Evolutionary conservation across 2,329 filamentous ascomycete species (phyloP).

Genomic region (Talaromyces sp.): DNA sequence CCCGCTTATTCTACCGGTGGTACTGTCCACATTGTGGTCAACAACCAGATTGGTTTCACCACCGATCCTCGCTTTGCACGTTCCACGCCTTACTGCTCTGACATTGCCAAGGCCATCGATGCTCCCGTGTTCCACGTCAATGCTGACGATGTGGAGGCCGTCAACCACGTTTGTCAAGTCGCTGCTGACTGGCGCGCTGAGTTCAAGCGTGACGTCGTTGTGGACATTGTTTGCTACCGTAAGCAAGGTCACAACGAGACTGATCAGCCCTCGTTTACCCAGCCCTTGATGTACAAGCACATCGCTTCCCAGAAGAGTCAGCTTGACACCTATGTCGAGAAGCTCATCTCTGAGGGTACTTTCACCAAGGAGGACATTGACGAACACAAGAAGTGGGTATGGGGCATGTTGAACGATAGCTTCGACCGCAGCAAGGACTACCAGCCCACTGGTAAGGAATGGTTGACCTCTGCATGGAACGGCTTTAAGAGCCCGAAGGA

Average conservation of each 20-base stretch:
- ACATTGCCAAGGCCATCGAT: conserved; percentile 98
- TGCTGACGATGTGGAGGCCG: conserved; percentile 93
- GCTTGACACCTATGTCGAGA: conserved; percentile 85
- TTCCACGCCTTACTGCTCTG: conserved; percentile 97
- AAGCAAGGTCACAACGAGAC: conserved; percentile 99
- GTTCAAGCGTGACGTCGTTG: conserved; percentile 97
- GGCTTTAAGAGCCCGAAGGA: conserved; percentile 99
- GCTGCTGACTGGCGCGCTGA: conserved; percentile 97
- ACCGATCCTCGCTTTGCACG: conserved; percentile 96
- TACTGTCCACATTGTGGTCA: conserved; percentile 94
- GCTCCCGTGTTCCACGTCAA: conserved; percentile 99
- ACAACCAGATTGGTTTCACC: conserved; percentile 99
- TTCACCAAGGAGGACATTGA: conserved; percentile 98
- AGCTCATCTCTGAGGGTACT: conserved; percentile 84
- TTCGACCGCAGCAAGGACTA: conserved; percentile 98
- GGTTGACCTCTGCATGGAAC: conserved; percentile 98
- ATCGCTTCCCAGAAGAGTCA: conserved; percentile 79
- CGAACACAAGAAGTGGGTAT: conserved; percentile 99
- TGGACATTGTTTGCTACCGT: conserved; percentile 97
- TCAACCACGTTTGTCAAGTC: conserved; percentile 97
- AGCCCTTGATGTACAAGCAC: conserved; percentile 98
- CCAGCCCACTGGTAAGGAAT: conserved; percentile 92
- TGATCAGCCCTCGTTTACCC: conserved; percentile 98
- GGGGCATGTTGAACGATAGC: conserved; percentile 97
- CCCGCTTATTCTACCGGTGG: conserved; percentile 96